These are phyloP conservation scores for Ilyonectria destructans DNA, from an alignment of 2,329 filamentous ascomycete genomes.

Conservation along the genomic window DNA sequence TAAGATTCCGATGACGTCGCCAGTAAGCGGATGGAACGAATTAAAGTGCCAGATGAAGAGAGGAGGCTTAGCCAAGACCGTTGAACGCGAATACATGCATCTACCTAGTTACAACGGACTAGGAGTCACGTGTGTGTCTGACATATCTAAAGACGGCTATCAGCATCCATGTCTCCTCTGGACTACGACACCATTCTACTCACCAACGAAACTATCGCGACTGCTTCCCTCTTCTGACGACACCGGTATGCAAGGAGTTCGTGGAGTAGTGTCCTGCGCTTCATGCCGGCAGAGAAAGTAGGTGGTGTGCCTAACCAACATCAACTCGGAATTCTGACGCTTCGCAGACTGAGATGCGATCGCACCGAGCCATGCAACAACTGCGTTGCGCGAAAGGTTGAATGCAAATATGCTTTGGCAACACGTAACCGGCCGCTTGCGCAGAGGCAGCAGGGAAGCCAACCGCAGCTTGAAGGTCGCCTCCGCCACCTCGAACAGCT, in stretches of 20 bases:
- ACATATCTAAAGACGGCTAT: neutral
- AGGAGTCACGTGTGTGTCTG: neutral
- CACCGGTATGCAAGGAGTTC: neutral
- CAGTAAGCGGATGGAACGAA: neutral
- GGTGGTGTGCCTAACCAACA: neutral
- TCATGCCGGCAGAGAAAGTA: constrained; percentile 8
- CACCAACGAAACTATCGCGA: no score
- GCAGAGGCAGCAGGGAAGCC: constrained; percentile 20
- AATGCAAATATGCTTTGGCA: constrained; percentile 34
- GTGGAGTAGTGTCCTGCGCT: neutral
- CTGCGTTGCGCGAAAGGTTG: constrained; percentile 37
- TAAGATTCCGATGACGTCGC: neutral
- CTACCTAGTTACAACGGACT: neutral
- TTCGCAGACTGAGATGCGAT: constrained; percentile 37
- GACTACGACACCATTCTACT: neutral
- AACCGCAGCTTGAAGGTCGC: constrained; percentile 34
- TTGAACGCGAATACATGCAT: constrained; percentile 1
- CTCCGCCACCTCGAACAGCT: constrained; percentile 39
- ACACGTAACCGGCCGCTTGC: constrained; percentile 28
- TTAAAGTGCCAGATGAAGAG: no score
- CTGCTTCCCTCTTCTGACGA: neutral
- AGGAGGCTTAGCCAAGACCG: neutral
- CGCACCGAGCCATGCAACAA: constrained; percentile 43
- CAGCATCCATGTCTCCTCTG: neutral
- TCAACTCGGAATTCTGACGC: neutral